phyloP scores from a whole-genome alignment of 345 rosid genomes.

The Dimocarpus longan region DNA sequence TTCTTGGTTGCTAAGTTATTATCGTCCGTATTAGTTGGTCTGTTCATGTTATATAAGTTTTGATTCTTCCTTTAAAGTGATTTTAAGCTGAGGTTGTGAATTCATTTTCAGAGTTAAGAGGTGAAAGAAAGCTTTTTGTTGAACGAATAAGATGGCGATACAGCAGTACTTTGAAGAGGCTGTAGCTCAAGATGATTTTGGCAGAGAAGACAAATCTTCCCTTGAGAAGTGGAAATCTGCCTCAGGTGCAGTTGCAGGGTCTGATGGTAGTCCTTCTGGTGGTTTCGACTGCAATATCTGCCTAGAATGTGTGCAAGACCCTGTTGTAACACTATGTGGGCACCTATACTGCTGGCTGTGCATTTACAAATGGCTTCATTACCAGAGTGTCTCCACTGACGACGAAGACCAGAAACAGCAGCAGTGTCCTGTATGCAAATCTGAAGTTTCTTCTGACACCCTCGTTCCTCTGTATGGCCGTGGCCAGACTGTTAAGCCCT shows the following conservation, averaged over 20 bases:
- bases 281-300: constrained; percentile 85
- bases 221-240: constrained; percentile 31
- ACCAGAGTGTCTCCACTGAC: constrained; percentile 34
- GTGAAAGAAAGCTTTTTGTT: too few relatives aligned
- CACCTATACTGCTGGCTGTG: constrained; percentile 98
- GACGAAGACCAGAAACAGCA: constrained; percentile 42
- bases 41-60: too few relatives aligned
- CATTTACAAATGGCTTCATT: constrained; percentile 84
- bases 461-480: constrained; percentile 85
- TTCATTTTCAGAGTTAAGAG: too few relatives aligned
- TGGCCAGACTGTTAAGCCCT: constrained; percentile 43
- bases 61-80: too few relatives aligned
- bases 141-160: constrained; percentile 41
- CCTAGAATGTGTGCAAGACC: constrained; percentile 76
- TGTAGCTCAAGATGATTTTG: constrained; percentile 28
- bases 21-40: too few relatives aligned
- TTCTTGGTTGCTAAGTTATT: too few relatives aligned
- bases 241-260: constrained; percentile 15
- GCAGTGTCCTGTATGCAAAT: constrained; percentile 94
- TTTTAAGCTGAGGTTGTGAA: too few relatives aligned
- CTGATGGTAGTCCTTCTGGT: constrained; percentile 31
- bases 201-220: constrained; percentile 37
- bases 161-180: constrained; percentile 39
- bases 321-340: constrained; percentile 89
- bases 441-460: constrained; percentile 65